phyloP scores from a whole-genome alignment of 202 grass and related monocot genomes.

The Elaeis oleifera region DNA sequence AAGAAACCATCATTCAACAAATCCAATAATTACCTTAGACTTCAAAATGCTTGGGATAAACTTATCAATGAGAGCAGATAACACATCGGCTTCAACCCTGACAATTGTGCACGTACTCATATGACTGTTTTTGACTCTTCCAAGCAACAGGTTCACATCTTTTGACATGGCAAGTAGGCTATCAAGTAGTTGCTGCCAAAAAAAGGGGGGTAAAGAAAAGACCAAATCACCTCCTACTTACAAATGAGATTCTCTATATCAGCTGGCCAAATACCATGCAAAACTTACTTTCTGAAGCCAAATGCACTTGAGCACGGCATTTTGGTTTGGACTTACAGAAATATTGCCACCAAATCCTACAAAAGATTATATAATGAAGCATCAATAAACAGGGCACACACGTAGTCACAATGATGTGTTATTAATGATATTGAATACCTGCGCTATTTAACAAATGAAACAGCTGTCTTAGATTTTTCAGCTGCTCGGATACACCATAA shows the following conservation, averaged over 20 bases:
- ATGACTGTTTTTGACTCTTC: constrained; percentile 58
- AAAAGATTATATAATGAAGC: constrained; percentile 22
- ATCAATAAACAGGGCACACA: not conserved
- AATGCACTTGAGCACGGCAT: constrained; percentile 41
- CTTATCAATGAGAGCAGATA: constrained; percentile 52
- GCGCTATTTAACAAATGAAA: constrained; percentile 42
- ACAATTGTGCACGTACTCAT: constrained; percentile 36
- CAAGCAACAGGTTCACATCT: constrained; percentile 60
- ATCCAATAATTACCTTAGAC: constrained; percentile 57
- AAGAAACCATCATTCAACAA: too few relatives aligned
- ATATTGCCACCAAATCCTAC: constrained; percentile 19
- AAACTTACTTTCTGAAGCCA: constrained; percentile 60
- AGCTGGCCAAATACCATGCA: not conserved
- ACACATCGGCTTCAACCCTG: constrained; percentile 29
- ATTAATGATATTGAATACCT: constrained; percentile 29
- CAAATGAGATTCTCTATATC: not conserved
- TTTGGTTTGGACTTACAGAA: constrained; percentile 41
- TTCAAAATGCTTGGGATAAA: constrained; percentile 49
- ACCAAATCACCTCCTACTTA: not conserved
- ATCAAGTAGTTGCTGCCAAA: constrained; percentile 56
- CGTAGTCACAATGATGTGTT: constrained; percentile 8
- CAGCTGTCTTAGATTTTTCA: constrained; percentile 31
- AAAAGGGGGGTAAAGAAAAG: not conserved
- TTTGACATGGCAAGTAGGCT: constrained; percentile 49
- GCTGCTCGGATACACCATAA: constrained; percentile 35